Evolutionary conservation across 495 filamentous ascomycete species (phyloP).

Genomic region (Tuber aestivum): DNA sequence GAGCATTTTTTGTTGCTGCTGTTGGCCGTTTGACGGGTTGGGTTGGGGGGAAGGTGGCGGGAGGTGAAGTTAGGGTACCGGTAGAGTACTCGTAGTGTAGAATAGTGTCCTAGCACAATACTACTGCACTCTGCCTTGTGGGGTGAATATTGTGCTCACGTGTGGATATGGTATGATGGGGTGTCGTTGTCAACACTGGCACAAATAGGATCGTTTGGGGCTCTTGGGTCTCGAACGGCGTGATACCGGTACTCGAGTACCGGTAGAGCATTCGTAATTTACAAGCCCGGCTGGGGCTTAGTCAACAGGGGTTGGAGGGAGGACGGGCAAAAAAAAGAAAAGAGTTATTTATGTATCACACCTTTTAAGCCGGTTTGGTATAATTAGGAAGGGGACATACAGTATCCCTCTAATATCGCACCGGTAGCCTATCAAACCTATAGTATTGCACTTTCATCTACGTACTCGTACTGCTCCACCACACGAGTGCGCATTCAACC

Average conservation of each 20-base stretch:
- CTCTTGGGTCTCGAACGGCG: background rate
- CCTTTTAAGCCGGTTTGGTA: background rate
- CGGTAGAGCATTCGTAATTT: too few relatives aligned
- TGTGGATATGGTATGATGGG: background rate
- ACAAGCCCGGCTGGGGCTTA: background rate
- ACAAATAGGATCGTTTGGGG: background rate
- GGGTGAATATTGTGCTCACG: background rate
- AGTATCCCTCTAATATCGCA: background rate
- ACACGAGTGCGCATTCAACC: background rate
- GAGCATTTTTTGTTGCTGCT: conserved; percentile 50
- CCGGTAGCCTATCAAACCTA: background rate
- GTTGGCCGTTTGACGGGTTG: background rate
- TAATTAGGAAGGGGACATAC: background rate
- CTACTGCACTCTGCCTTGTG: background rate
- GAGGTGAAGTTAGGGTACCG: background rate
- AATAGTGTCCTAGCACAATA: too few relatives aligned
- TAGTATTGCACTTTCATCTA: background rate
- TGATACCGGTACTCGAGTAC: too few relatives aligned
- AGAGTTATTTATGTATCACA: background rate
- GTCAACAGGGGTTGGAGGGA: background rate
- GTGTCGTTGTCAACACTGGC: background rate
- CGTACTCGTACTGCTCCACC: background rate
- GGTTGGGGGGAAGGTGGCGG: too few relatives aligned
- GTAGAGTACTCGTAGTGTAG: background rate
- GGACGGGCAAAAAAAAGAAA: background rate